Evolutionary conservation across 305 asterid species (phyloP).

Genomic region (Solanum hybrid): DNA sequence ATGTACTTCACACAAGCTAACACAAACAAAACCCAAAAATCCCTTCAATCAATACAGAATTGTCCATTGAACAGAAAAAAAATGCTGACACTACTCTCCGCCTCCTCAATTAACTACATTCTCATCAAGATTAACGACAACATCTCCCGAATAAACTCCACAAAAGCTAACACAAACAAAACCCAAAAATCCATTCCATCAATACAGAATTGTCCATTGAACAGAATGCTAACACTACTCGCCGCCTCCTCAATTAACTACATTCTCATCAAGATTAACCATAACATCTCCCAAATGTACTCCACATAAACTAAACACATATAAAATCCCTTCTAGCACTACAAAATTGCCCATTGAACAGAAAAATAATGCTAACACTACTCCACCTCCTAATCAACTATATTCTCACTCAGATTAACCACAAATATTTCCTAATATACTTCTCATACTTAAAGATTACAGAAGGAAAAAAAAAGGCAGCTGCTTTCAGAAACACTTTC

Average conservation of each 20-base stretch:
- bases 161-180: background rate
- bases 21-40: background rate
- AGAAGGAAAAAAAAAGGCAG: background rate
- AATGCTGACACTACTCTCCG: background rate
- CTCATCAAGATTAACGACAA: background rate
- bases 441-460: background rate
- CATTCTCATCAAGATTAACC: background rate
- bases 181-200: background rate
- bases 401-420: background rate
- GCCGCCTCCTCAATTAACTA: background rate
- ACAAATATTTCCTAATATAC: background rate
- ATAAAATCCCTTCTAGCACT: background rate
- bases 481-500: background rate
- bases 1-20: background rate
- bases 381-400: background rate
- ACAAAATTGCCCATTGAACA: background rate
- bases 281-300: background rate
- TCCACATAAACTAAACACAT: background rate
- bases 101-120: background rate
- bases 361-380: background rate
- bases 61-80: background rate
- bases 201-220: background rate
- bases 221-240: background rate
- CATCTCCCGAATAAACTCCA: background rate
- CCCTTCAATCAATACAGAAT: background rate